Evolutionary conservation across 2,329 filamentous ascomycete genomes (phyloP).

Genomic region (Claviceps digitariae): DNA sequence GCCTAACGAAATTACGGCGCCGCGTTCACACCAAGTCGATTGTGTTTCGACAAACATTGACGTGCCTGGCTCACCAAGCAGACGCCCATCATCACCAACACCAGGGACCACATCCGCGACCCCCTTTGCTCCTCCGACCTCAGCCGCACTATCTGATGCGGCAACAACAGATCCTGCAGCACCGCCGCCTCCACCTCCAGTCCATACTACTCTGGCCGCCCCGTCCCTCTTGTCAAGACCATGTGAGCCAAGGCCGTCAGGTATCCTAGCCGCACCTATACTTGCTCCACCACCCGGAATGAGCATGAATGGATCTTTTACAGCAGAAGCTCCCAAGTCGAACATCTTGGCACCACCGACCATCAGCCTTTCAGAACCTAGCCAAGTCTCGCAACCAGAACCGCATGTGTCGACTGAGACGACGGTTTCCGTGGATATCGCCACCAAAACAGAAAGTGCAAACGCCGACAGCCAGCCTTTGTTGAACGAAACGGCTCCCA

Average conservation of each 20-base stretch:
- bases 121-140: conserved; percentile 10
- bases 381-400: neutral
- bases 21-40: neutral
- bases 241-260: conserved; percentile 15
- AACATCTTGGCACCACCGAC: conserved; percentile 30
- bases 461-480: conserved; percentile 6
- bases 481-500: conserved; percentile 6
- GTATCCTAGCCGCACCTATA: conserved; percentile 24
- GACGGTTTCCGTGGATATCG: neutral
- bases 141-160: conserved; percentile 6
- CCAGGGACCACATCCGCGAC: neutral
- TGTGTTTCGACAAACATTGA: neutral
- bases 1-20: neutral
- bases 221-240: conserved; percentile 13
- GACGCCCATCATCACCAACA: neutral
- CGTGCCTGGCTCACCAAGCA: neutral
- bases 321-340: conserved; percentile 24
- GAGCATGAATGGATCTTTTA: conserved; percentile 11
- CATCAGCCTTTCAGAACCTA: conserved; percentile 1
- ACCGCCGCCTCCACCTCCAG: conserved; percentile 8
- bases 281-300: conserved; percentile 23
- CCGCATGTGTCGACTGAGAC: neutral
- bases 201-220: conserved; percentile 8
- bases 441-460: neutral
- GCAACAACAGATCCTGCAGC: conserved; percentile 9